Evolutionary conservation across 352 stramenopile species (phyloP).

Genomic region (Globisporangium carolinianum): DNA sequence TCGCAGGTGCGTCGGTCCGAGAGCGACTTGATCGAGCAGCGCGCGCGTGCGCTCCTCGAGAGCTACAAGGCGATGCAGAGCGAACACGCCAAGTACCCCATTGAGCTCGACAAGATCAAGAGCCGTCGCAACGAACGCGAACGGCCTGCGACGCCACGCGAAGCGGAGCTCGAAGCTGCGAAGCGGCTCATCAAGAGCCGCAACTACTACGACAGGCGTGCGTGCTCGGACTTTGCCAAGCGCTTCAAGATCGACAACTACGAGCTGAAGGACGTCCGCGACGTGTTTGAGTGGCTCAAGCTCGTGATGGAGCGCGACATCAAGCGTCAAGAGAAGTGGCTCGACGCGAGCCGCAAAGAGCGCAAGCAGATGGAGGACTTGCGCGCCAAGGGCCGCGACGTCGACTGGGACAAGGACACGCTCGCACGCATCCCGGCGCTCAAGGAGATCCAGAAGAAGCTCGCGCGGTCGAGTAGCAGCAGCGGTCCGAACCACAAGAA

Average conservation of each 20-base stretch:
- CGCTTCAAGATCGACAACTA: conserved; percentile 72
- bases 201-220: conserved; percentile 86
- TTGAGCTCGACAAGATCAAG: conserved; percentile 78
- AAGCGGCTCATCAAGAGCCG: conserved; percentile 80
- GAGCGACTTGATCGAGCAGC: conserved; percentile 79
- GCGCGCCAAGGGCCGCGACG: conserved; percentile 79
- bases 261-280: conserved; percentile 79
- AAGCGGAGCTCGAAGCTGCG: conserved; percentile 67
- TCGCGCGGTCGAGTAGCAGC: conserved; percentile 40
- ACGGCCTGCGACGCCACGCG: conserved; percentile 52
- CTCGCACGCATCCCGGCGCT: conserved; percentile 77
- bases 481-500: conserved; percentile 22
- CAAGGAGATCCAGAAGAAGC: conserved; percentile 82
- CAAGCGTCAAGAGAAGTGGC: conserved; percentile 82
- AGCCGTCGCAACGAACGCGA: conserved; percentile 71
- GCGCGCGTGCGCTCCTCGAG: conserved; percentile 70
- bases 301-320: conserved; percentile 71
- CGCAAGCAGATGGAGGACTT: conserved; percentile 80
- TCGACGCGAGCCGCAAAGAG: conserved; percentile 78
- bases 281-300: conserved; percentile 83
- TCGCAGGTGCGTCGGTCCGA: conserved; percentile 74
- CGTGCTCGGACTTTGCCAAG: conserved; percentile 72
- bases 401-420: conserved; percentile 85
- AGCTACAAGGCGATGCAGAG: conserved; percentile 87
- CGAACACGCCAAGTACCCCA: conserved; percentile 80